Evolutionary conservation across 2,329 filamentous ascomycete species (phyloP), one percentile per base, ranked within the genome.

Genomic region (Trichoderma simmonsii): DNA sequence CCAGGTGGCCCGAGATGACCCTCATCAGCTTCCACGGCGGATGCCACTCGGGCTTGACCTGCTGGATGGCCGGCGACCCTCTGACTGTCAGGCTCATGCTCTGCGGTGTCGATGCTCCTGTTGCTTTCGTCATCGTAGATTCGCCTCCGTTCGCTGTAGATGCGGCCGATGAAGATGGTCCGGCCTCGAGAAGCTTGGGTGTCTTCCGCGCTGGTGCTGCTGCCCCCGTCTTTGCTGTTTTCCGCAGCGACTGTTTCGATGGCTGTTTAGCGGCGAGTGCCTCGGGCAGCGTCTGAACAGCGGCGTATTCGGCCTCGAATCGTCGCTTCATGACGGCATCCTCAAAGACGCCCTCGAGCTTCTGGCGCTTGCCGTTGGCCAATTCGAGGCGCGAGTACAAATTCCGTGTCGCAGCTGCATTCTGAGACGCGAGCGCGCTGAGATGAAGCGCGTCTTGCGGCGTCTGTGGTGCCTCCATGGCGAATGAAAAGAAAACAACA

Each of bases 1-100:
- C 96, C 77, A 99, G 83, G 80, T 98, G 96, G 18, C 97, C 96
- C 0, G 94, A 97, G 75, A 99, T 97, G 73, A 99, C 97, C 73
- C 96, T 90, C 92, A 97, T 97, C 73, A 98, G 86, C 87, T 98
- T 98, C 96, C 97, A 99, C 14, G 97, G 97, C 73, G 95, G 90
- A 81, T 99, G 96, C 96, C 96, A 99, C 72, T 98, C 92, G 1
- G 97, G 97, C 80, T 91, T 94, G 71, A 90, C 86, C 75, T 81
- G 81, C 73, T 82, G 78, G 51, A 81, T 73, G 14, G 76, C 71
- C 18, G 78, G 74, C 6, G 74, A 63, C 8, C 79, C 80, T 61
- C 79, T 77, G 14, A 78, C 78, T 1, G 78, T 76, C 51, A 83
- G 71, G 65, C 77, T 81, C 77, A 78, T 80, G 34, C 76, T 79